phyloP scores from a whole-genome alignment of 768 basidiomycete species.

The Podaxis pistillaris region DNA sequence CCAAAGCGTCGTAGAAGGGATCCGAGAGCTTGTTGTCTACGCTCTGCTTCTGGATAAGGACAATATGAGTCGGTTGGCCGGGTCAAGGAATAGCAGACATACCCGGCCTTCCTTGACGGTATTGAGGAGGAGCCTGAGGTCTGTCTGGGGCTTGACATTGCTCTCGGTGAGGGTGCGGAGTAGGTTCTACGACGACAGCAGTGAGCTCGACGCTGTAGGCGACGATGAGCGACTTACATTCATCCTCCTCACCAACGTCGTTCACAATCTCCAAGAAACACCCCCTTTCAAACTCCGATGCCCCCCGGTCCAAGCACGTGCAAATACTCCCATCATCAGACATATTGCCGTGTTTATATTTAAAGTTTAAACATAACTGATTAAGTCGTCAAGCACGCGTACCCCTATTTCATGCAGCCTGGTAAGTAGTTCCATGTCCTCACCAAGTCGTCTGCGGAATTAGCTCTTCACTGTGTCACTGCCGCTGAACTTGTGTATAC shows the following conservation, averaged over 20 bases:
- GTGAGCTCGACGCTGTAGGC: constrained; percentile 16
- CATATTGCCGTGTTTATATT: background rate
- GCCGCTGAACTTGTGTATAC: too few species aligned
- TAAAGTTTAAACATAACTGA: too few species aligned
- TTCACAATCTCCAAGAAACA: constrained; percentile 17
- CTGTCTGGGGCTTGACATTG: constrained; percentile 65
- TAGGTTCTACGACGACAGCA: constrained; percentile 62
- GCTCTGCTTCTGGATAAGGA: constrained; percentile 33
- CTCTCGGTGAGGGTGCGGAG: constrained; percentile 83
- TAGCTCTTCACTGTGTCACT: too few species aligned
- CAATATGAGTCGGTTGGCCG: constrained; percentile 12
- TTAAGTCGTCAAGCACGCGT: too few species aligned
- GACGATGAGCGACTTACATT: constrained; percentile 39
- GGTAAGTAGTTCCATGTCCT: too few species aligned
- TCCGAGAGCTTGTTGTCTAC: constrained; percentile 76
- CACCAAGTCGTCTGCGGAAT: too few species aligned
- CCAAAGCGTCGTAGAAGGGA: constrained; percentile 91
- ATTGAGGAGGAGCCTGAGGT: constrained; percentile 79
- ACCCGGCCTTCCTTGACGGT: constrained; percentile 89
- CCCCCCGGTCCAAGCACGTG: constrained; percentile 13
- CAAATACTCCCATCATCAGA: constrained; percentile 13
- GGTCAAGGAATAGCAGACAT: constrained; percentile 33
- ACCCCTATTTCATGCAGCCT: too few species aligned
- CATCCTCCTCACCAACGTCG: constrained; percentile 33
- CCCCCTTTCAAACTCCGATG: constrained; percentile 20